Evolutionary conservation across 176 grass and related monocot species (phyloP), one percentile per base, ranked within the genome.

Genomic region (Rhynchospora breviuscula): DNA sequence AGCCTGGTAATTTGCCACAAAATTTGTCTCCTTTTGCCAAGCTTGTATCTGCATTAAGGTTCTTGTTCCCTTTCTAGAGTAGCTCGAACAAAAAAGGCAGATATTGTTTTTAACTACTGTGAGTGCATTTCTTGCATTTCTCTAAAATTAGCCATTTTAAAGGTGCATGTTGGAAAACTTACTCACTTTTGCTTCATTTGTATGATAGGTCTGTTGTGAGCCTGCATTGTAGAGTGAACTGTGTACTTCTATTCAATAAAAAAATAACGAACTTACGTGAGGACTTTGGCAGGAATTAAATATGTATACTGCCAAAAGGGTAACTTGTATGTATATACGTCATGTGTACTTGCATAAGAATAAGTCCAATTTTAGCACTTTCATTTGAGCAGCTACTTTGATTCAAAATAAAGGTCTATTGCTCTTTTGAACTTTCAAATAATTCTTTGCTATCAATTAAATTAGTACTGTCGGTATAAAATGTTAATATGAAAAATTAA

Each of bases 31-130:
- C 85, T 23, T 89, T 91, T 81, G 73, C 53, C 31, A 78, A 88
- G 8, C 15, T 88, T 47, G 26, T 78, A 26, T 83, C 81, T 1
- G 49, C 78, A 25, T 8, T 90, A 23, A 62, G 68, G 54, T 85
- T 63, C 59, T 15, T 89, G 43, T 87, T 81, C 59, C 61, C 86
- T 12, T 92, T 64, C 53, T 80, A 89, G 46, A 85, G 88, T 15
- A 81, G 85, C 35, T 47, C 86, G 22, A 78, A 78, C 21, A 51
- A 78, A 76, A 78, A 35, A 70, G 40, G 67, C 35, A 6, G 33
- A 46, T 70, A 18, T 46, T 46, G 14, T 70, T 45, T 52, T 52
- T 52, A 3, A 8, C 49, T 40, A 40, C 35, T 40, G 15, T 18
- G 40, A 71, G 67, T 19, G 33, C 15, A 71, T 71, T 0, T 71